Percentiles rank a stretch among this genome's conserved stretches.
phyloP scores from a whole-genome alignment of 768 basidiomycete genomes.

The Tricholoma bakamatsutake region DNA sequence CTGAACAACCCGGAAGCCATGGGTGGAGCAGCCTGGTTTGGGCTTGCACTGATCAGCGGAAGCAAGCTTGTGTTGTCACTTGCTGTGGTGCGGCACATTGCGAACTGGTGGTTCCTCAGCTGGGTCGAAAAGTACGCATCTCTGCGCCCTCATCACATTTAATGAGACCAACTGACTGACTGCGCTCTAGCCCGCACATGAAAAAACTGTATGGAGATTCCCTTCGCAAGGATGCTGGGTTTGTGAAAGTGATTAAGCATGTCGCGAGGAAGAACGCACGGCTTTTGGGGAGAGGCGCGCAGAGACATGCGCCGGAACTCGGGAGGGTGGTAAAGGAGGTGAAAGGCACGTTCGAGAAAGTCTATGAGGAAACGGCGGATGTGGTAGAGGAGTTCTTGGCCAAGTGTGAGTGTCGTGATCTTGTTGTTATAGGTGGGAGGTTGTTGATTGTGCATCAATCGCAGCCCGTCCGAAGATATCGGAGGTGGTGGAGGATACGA shows the following conservation, averaged over 20 bases:
- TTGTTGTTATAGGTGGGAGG: constrained; percentile 3
- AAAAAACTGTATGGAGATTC: constrained; percentile 90
- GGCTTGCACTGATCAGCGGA: constrained; percentile 84
- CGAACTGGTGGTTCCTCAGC: constrained; percentile 95
- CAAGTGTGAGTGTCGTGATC: constrained; percentile 57
- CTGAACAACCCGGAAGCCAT: constrained; percentile 94
- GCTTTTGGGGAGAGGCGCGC: constrained; percentile 68
- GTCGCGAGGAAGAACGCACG: constrained; percentile 82
- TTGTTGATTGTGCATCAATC: constrained; percentile 6
- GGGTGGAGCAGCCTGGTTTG: constrained; percentile 95
- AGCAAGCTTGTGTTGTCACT: constrained; percentile 87
- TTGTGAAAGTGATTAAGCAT: constrained; percentile 96
- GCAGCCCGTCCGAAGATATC: constrained; percentile 83
- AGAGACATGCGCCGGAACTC: constrained; percentile 79
- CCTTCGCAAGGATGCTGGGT: constrained; percentile 91
- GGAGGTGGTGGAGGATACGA: constrained; percentile 91
- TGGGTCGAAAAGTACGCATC: constrained; percentile 75
- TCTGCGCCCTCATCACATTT: not conserved
- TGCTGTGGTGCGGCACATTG: constrained; percentile 78
- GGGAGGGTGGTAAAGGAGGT: constrained; percentile 80
- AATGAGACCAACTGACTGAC: not conserved
- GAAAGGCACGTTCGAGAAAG: constrained; percentile 91
- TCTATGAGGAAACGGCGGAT: constrained; percentile 90
- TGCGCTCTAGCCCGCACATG: constrained; percentile 85
- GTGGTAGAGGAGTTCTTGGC: constrained; percentile 91